phyloP scores from a whole-genome alignment of 2,329 filamentous ascomycete species.

The Penicillium sp. region DNA sequence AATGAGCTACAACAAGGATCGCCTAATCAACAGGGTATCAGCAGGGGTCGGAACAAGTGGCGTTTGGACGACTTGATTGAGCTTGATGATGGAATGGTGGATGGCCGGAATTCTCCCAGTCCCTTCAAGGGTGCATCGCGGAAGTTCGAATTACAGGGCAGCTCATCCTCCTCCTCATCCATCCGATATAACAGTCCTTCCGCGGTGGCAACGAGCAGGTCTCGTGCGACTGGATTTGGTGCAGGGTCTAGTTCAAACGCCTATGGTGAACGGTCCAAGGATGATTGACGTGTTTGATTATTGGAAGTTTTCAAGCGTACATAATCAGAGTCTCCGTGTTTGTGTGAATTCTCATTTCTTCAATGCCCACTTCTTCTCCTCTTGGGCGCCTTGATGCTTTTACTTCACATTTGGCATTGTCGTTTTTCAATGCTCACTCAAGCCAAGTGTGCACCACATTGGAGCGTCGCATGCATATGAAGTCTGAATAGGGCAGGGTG shows the following conservation, averaged over 20 bases:
- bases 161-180: slow-evolving; percentile 27
- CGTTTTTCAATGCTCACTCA: neutral
- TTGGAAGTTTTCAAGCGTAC: slow-evolving; percentile 17
- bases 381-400: slow-evolving; percentile 21
- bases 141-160: slow-evolving; percentile 19
- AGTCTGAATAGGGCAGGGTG: neutral
- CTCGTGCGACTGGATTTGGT: slow-evolving; percentile 29
- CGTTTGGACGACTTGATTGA: slow-evolving; percentile 46
- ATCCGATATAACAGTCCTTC: slow-evolving; percentile 27
- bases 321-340: slow-evolving; percentile 23
- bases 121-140: slow-evolving; percentile 14
- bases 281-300: slow-evolving; percentile 28
- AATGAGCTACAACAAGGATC: slow-evolving; percentile 40
- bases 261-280: slow-evolving; percentile 28
- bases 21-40: slow-evolving; percentile 20
- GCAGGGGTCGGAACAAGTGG: slow-evolving; percentile 27
- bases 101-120: slow-evolving; percentile 26
- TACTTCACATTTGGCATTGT: neutral
- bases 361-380: neutral
- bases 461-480: slow-evolving; percentile 2
- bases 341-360: slow-evolving; percentile 11
- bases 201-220: slow-evolving; percentile 34
- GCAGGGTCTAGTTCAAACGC: slow-evolving; percentile 9
- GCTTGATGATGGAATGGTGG: slow-evolving; percentile 38
- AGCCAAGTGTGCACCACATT: neutral